phyloP scores from a whole-genome alignment of 176 grass and related monocot species.

The Eremochloa ophiuroides region DNA sequence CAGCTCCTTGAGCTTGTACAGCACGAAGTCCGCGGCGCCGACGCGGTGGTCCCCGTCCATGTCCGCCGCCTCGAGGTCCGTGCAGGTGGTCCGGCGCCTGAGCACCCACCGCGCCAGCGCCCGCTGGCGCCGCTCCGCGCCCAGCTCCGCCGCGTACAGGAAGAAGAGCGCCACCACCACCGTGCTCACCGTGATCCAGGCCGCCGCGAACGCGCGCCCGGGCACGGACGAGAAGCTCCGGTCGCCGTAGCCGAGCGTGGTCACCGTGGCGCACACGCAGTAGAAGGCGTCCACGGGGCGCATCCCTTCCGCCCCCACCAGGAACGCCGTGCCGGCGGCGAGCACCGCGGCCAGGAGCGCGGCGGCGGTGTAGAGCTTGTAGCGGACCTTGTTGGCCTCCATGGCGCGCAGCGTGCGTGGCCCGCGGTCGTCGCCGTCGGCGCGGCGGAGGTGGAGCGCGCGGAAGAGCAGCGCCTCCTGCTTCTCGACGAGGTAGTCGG shows the following conservation, averaged over 20 bases:
- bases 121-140: conserved; percentile 46
- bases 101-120: conserved; percentile 49
- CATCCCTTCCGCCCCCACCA: conserved; percentile 43
- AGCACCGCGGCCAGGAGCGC: conserved; percentile 6
- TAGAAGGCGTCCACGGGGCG: conserved; percentile 49
- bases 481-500: conserved; percentile 67
- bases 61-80: conserved; percentile 63
- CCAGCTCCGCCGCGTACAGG: conserved; percentile 59
- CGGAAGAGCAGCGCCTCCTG: conserved; percentile 54
- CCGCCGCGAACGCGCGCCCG: conserved; percentile 48
- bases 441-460: background rate
- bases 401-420: conserved; percentile 40
- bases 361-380: conserved; percentile 38
- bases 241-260: conserved; percentile 71
- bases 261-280: conserved; percentile 60
- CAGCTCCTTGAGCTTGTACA: conserved; percentile 80
- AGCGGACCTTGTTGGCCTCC: conserved; percentile 37
- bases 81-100: conserved; percentile 36
- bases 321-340: conserved; percentile 26
- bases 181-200: conserved; percentile 67
- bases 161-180: conserved; percentile 60
- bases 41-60: conserved; percentile 42
- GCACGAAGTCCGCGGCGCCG: conserved; percentile 49
- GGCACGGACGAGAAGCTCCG: conserved; percentile 37
- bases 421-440: background rate